Percentiles rank a stretch among this genome's conserved stretches.
Evolutionary conservation across 176 grass and related monocot genomes (phyloP).

Genomic region (Ananas comosus): DNA sequence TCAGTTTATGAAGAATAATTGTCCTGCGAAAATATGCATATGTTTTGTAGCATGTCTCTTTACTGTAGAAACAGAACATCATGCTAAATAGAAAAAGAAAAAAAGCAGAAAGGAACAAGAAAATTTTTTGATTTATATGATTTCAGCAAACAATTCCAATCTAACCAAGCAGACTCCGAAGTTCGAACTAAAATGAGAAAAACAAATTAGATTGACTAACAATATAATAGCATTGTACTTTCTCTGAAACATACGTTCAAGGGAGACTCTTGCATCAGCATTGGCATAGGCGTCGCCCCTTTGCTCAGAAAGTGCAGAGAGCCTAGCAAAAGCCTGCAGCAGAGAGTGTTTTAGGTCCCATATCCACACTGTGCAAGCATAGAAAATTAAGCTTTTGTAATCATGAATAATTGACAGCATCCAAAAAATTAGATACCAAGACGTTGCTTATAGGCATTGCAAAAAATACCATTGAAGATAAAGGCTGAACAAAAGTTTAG

Average conservation of each 20-base stretch:
- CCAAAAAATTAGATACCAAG: neutral
- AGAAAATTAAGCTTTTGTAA: neutral
- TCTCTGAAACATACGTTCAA: conserved; percentile 50
- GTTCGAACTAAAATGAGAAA: neutral
- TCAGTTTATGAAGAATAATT: neutral
- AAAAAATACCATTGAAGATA: too few species aligned
- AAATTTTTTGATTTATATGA: too few species aligned
- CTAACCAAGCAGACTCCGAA: too few species aligned
- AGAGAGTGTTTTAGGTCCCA: neutral
- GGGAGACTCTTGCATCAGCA: conserved; percentile 82
- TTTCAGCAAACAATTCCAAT: too few species aligned
- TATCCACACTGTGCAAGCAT: neutral
- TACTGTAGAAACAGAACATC: neutral
- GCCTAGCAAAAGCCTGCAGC: conserved; percentile 59
- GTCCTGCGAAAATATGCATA: neutral
- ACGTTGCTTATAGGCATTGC: too few species aligned
- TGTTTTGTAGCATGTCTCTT: neutral
- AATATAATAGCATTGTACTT: neutral
- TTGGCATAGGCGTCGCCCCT: conserved; percentile 77
- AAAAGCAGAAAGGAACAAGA: neutral
- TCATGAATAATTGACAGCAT: neutral
- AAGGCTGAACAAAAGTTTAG: too few species aligned
- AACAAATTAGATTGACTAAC: neutral
- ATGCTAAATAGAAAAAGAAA: neutral
- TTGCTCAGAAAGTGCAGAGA: conserved; percentile 76